Percentiles rank a stretch among this genome's conserved stretches.
phyloP scores from a whole-genome alignment of 176 grass and related monocot species.

The Chloris gayana region DNA sequence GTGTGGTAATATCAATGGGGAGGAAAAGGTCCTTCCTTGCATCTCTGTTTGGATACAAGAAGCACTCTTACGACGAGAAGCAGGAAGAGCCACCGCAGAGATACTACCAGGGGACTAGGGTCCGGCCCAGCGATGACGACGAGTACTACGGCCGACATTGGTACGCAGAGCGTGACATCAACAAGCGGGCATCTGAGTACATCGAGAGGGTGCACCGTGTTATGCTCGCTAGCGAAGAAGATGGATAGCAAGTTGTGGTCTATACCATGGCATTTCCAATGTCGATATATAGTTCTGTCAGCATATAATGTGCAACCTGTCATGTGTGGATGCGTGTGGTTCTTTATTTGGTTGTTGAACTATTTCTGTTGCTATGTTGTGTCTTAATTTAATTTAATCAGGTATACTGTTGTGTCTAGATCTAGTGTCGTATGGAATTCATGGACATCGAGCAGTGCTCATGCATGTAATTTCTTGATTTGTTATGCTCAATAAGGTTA shows the following conservation, averaged over 20 bases:
- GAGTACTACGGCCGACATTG: constrained; percentile 34
- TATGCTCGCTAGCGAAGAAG: constrained; percentile 27
- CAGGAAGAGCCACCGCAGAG: constrained; percentile 8
- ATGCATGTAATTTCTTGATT: not conserved
- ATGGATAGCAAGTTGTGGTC: not conserved
- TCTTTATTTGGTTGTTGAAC: not conserved
- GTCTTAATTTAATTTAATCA: not conserved
- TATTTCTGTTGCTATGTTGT: not conserved
- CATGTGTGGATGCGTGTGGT: not conserved
- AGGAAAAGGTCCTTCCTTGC: constrained; percentile 38
- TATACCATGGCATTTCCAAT: not conserved
- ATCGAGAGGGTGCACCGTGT: constrained; percentile 47
- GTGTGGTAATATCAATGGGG: not conserved
- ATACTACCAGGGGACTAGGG: constrained; percentile 5
- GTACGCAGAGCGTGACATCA: constrained; percentile 51
- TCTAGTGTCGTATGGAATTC: too few relatives aligned
- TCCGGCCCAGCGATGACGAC: constrained; percentile 54
- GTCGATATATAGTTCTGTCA: not conserved
- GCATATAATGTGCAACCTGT: not conserved
- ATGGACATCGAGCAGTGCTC: not conserved
- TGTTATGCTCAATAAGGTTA: not conserved
- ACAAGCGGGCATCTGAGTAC: constrained; percentile 45
- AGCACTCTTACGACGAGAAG: not conserved
- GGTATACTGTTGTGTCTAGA: not conserved
- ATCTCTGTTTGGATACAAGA: constrained; percentile 35